These are phyloP conservation scores for Elsinoe ampelina DNA, from an alignment of 2,329 filamentous ascomycete genomes.

Conservation along the genomic window DNA sequence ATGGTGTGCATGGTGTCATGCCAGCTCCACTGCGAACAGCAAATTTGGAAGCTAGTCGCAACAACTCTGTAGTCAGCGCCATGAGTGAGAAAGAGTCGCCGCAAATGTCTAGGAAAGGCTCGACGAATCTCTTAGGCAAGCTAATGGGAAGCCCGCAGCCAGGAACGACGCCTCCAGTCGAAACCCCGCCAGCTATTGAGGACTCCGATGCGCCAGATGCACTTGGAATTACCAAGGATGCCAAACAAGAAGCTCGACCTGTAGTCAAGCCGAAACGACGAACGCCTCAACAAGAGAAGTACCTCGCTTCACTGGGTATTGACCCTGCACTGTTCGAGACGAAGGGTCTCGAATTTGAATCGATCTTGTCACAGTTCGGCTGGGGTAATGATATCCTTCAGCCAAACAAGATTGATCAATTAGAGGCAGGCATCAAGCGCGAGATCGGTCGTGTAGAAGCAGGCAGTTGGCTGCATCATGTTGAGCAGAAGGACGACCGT, in stretches of 20 bases:
- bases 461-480: slow-evolving; percentile 78
- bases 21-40: slow-evolving; percentile 53
- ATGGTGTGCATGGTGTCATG: slow-evolving; percentile 83
- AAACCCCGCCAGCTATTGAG: not conserved
- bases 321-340: slow-evolving; percentile 68
- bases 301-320: slow-evolving; percentile 67
- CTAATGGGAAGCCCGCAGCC: not conserved
- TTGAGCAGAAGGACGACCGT: slow-evolving; percentile 79
- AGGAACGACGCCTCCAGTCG: not conserved
- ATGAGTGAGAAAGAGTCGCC: slow-evolving; percentile 11
- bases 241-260: not conserved
- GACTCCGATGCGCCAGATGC: slow-evolving; percentile 4
- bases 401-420: slow-evolving; percentile 63
- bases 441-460: slow-evolving; percentile 87
- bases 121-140: not conserved
- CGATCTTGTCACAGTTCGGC: slow-evolving; percentile 75
- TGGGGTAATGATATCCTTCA: slow-evolving; percentile 75
- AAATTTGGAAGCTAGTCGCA: slow-evolving; percentile 14
- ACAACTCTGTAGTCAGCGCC: slow-evolving; percentile 12
- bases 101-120: slow-evolving; percentile 4
- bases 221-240: slow-evolving; percentile 7
- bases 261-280: slow-evolving; percentile 41
- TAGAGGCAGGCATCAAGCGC: slow-evolving; percentile 74
- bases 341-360: slow-evolving; percentile 69
- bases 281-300: slow-evolving; percentile 67